Base-by-base conservation (phyloP, 1,284 basidiomycete species). In the Papiliotrema flavescens region DNA sequence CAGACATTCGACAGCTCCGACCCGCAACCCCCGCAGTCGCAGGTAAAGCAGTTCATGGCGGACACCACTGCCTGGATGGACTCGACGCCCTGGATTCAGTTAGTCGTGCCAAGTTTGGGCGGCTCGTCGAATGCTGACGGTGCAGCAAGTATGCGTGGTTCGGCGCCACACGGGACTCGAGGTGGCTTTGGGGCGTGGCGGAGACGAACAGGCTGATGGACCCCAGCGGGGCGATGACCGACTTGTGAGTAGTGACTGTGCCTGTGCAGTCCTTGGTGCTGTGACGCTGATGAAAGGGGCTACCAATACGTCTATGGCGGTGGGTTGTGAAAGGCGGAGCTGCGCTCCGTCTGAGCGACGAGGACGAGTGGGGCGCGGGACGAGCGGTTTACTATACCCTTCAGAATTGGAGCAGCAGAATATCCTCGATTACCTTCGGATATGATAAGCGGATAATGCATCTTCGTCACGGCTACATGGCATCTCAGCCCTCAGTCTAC, bases 191-290 rank as follows among this genome's bases (percentile, higher is more conserved):
- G 43, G 67, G 64, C 20, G 68, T 73, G 14, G 53, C 62, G 32
- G 63, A 65, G 32, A 51, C 57, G 17, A 73, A 73, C 56, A 49
- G 69, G 11, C 57, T 73, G 40, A 64, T 73, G 62, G 65, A 69
- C 50, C 46, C 43, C 1, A 39, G 39, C 17, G 69, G 69, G 3
- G 51, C 57, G 17, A 20, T 70, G 15, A 73, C 71, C 0, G 42
- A 57, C 6, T 32, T 71, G 70, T 73, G 40, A 54, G 67, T 66
- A 5, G 4, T 15, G 23, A 7, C 42, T n/a, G n/a, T n/a, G n/a
- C n/a, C n/a, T n/a, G n/a, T n/a, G n/a, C n/a, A n/a, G n/a, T n/a
- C n/a, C n/a, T n/a, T n/a, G n/a, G n/a, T n/a, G n/a, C n/a, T n/a
- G 7, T 17, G 17, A 15, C 20, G 39, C 39, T 40, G 39, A 40